Evolutionary conservation across 148 eudicot genomes (phyloP), one percentile per base, ranked within the genome.

Genomic region (Nepenthes gracilis): DNA sequence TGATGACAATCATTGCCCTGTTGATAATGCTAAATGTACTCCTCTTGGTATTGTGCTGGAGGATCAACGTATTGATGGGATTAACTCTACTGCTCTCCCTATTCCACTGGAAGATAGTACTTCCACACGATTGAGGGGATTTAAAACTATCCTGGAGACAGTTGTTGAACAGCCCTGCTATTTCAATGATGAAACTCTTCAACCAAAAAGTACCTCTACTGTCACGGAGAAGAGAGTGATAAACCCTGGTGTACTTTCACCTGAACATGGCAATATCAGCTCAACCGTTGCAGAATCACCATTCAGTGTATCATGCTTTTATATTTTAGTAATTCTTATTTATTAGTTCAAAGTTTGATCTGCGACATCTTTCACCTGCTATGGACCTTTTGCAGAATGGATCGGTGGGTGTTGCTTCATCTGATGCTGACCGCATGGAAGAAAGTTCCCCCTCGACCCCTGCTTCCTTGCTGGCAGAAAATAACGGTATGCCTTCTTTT

Each of bases 301-400:
- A 34, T 72, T 61, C 72, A 60, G 71, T 74, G 87, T 84, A 87
- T 58, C 70, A n/a, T 67, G 62, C 6, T 63, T 43, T 38, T 64
- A 45, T 65, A 57, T 43, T 61, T 45, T 23, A 47, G 53, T 43
- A 12, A 58, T 67, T 14, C 61, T 60, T 53, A 36, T 15, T 10
- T 11, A 37, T 37, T 50, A 23, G 15, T 57, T 49, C 34, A 12
- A 59, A 48, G 47, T 34, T 37, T 35, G 13, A 11, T 35, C 33
- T 33, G 45, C 45, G 14, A 50, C 59, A 51, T 33, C 64, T 9
- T 60, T 54, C 23, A 55, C 47, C 10, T 56, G 62, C 38, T 59
- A 4, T 34, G 35, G 62, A 5, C 23, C 7, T 45, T 45, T 8
- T 40, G 45, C 45, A 40, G 45, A 40, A 40, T 8, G 45, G 45